Percentiles rank a stretch among this genome's conserved stretches.
Evolutionary conservation across 352 stramenopile species (phyloP).

Genomic region (Lagenidium giganteum): DNA sequence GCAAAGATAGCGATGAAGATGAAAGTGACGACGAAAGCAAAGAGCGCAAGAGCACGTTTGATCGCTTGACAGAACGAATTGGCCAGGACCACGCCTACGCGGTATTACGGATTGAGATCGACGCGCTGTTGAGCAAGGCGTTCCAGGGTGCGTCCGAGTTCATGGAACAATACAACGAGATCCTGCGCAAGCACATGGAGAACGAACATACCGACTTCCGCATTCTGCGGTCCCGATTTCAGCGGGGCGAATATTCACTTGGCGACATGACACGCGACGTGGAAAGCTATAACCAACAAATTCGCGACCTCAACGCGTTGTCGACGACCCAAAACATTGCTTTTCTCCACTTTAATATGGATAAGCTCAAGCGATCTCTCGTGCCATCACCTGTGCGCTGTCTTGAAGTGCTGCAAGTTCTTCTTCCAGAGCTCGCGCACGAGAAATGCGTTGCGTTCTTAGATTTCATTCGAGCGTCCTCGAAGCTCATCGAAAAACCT

Average conservation of each 20-base stretch:
- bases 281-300: slow-evolving; percentile 30
- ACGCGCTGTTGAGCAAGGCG: slow-evolving; percentile 27
- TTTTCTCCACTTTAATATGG: slow-evolving; percentile 30
- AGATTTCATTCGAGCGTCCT: slow-evolving; percentile 23
- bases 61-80: slow-evolving; percentile 29
- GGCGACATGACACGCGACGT: slow-evolving; percentile 33
- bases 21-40: slow-evolving; percentile 4
- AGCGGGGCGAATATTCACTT: slow-evolving; percentile 37
- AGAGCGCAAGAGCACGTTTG: slow-evolving; percentile 15
- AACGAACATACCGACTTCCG: slow-evolving; percentile 54
- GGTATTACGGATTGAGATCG: slow-evolving; percentile 28
- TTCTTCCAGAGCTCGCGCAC: slow-evolving; percentile 25
- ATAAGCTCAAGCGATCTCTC: slow-evolving; percentile 19
- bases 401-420: slow-evolving; percentile 22
- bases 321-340: slow-evolving; percentile 13
- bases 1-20: neutral
- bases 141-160: slow-evolving; percentile 19
- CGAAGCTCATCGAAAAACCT: slow-evolving; percentile 33
- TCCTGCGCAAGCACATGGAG: slow-evolving; percentile 25
- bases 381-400: slow-evolving; percentile 28
- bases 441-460: slow-evolving; percentile 37
- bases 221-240: slow-evolving; percentile 29
- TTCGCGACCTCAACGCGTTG: slow-evolving; percentile 19
- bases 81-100: slow-evolving; percentile 25
- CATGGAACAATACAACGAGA: slow-evolving; percentile 21